These are phyloP conservation scores for Vitis hybrid DNA, from an alignment of 177 flowering plant genomes.

Conservation along the genomic window DNA sequence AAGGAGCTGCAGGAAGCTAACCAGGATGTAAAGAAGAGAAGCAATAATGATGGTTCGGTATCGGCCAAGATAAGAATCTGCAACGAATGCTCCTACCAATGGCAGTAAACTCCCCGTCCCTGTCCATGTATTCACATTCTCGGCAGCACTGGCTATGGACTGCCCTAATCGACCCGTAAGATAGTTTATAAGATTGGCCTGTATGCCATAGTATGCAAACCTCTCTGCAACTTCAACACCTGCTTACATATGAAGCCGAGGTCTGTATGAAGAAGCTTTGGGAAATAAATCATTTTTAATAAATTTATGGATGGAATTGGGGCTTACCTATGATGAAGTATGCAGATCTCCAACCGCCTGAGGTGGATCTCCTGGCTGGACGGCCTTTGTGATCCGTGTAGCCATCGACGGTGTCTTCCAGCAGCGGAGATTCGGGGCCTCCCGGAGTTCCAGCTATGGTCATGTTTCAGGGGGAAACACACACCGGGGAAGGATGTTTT, in stretches of 20 bases:
- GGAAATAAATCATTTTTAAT: neutral
- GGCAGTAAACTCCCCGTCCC: constrained; percentile 41
- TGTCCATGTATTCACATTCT: constrained; percentile 40
- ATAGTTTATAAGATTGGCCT: constrained; percentile 37
- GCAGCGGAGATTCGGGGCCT: neutral
- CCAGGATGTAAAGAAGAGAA: constrained; percentile 38
- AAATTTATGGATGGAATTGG: neutral
- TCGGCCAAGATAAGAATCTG: constrained; percentile 47
- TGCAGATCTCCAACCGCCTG: constrained; percentile 46
- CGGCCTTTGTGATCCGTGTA: neutral
- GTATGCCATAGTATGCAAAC: constrained; percentile 43
- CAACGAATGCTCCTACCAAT: constrained; percentile 43
- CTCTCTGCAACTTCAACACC: constrained; percentile 54
- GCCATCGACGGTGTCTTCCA: no score
- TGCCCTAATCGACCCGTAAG: constrained; percentile 44
- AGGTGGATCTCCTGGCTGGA: constrained; percentile 22
- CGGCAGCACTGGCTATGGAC: constrained; percentile 42
- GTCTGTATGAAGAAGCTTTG: neutral
- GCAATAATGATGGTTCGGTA: constrained; percentile 36
- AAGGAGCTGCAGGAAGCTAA: constrained; percentile 1
- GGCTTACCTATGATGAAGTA: constrained; percentile 39
- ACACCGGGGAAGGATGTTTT: neutral
- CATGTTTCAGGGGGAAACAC: neutral
- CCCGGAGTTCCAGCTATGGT: neutral
- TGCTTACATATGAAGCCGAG: constrained; percentile 11